Evolutionary conservation across 176 grass and related monocot genomes (phyloP), one percentile per base, ranked within the genome.

Genomic region (Zoysia japonica): DNA sequence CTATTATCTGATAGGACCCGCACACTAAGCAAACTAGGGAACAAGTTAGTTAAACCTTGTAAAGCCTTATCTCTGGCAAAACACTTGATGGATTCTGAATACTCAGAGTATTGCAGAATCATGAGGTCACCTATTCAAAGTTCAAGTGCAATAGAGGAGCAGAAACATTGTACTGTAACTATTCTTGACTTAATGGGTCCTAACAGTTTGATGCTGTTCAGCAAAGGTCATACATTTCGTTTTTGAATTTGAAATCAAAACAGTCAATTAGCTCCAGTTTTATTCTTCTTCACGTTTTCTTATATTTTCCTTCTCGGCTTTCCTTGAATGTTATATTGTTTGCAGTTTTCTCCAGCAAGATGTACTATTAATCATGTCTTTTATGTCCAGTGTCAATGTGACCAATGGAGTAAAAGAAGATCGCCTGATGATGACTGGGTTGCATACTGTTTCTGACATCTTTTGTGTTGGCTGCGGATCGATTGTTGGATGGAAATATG

Each of bases 401-500:
- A 92, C 44, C 15, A 37, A 60, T 55, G 95, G 95, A 77, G 74
- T 76, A 71, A 89, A 90, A 72, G 90, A 98, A 79, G 95, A 98
- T 7, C 85, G 90, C n/a, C 48, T 85, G 83, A 76, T 94, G 92
- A 79, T 89, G 0, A 92, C 95, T 39, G 92, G 95, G 53, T 39
- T 92, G 95, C 88, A 92, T 81, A 94, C 83, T 14, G 64, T 98
- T 80, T 92, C 73, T 60, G 90, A 92, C 70, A 91, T 98, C 42
- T 94, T 94, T 71, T 98, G 95, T 87, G 85, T 87, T 86, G 81
- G 95, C 70, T 98, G 92, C 61, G 88, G 88, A 49, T 83, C 78
- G n/a, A 86, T 78, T 84, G 81, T 98, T 87, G 95, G 95, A 76
- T 98, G 95, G 95, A 98, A 98, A 98, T 98, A 94, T 68, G 95